Evolutionary conservation across 768 basidiomycete genomes (phyloP).

Genomic region (Xanthoconium stramineum): DNA sequence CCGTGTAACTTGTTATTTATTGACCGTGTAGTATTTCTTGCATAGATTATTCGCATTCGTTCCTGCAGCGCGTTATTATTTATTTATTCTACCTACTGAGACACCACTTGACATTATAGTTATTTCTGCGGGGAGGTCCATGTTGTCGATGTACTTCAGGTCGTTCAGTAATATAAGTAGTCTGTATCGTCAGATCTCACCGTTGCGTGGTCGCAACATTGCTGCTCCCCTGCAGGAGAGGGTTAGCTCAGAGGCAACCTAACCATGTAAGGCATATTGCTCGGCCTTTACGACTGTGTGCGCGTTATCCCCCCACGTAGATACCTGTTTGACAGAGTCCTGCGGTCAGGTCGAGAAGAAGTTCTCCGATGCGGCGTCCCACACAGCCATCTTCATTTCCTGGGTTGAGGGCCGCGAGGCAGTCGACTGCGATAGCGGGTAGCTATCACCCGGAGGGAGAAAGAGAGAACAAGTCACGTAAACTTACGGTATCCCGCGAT

Average conservation of each 20-base stretch:
- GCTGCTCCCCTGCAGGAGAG: neutral
- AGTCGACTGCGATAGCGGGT: conserved; percentile 4
- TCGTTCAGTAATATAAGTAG: neutral
- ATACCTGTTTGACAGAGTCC: neutral
- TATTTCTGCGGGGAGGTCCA: neutral
- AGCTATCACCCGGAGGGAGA: neutral
- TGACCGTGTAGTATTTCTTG: conserved; percentile 13
- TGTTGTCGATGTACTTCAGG: neutral
- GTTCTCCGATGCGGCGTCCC: conserved; percentile 10
- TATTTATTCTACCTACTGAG: conserved; percentile 14
- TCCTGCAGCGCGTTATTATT: conserved; percentile 12
- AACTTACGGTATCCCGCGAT: conserved; percentile 29
- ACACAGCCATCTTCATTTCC: conserved; percentile 20
- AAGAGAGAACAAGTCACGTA: conserved; percentile 17
- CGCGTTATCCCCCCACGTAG: conserved; percentile 14
- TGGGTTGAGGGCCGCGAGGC: conserved; percentile 10
- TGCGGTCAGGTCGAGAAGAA: conserved; percentile 12
- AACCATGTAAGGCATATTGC: conserved; percentile 4
- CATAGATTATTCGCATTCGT: conserved; percentile 17
- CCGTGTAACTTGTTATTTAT: conserved; percentile 13
- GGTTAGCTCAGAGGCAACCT: neutral
- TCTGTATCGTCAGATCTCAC: neutral
- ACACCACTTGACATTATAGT: conserved; percentile 12
- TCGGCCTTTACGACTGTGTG: conserved; percentile 14
- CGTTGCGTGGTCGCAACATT: neutral